Percentiles rank a stretch among this genome's conserved stretches.
Evolutionary conservation across 2,329 filamentous ascomycete species (phyloP).

Genomic region (Aspergillus neoniger): DNA sequence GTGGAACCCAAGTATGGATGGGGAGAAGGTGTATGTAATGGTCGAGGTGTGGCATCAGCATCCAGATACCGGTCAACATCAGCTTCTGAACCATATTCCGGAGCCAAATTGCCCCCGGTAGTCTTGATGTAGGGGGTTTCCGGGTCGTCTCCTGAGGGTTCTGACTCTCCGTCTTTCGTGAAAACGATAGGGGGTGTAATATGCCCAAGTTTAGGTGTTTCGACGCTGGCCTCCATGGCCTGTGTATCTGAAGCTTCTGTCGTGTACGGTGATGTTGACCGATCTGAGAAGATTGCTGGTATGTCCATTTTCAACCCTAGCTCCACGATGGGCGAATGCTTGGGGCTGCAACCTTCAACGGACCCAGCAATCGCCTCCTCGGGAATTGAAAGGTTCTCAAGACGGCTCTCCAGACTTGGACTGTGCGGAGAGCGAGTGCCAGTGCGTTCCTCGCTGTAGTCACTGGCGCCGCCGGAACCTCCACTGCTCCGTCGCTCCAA

Average conservation of each 20-base stretch:
- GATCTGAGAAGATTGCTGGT: conserved; percentile 11
- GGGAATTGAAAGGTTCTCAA: conserved; percentile 37
- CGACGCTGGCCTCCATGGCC: conserved; percentile 9
- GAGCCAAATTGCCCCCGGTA: conserved; percentile 21
- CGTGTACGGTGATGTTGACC: conserved; percentile 14
- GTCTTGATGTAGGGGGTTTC: conserved; percentile 26
- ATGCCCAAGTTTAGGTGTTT: conserved; percentile 27
- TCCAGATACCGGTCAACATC: conserved; percentile 28
- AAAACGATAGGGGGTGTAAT: conserved; percentile 34
- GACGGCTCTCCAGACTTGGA: conserved; percentile 32
- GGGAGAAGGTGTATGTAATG: conserved; percentile 32
- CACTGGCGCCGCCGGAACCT: conserved; percentile 24
- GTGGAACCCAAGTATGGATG: conserved; percentile 29
- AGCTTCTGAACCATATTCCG: conserved; percentile 19
- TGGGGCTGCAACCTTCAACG: conserved; percentile 30
- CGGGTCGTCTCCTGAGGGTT: conserved; percentile 11
- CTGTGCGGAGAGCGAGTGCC: conserved; percentile 22
- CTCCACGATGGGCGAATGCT: conserved; percentile 22
- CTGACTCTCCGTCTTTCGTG: background rate
- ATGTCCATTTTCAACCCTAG: conserved; percentile 14
- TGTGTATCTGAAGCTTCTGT: conserved; percentile 8
- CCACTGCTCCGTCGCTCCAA: conserved; percentile 30
- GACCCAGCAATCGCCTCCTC: conserved; percentile 35
- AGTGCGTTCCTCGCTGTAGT: conserved; percentile 26
- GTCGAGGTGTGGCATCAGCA: conserved; percentile 37